Conservation (phyloP, 768 basidiomycete species). For the Sistotremastrum niveocremeum region DNA sequence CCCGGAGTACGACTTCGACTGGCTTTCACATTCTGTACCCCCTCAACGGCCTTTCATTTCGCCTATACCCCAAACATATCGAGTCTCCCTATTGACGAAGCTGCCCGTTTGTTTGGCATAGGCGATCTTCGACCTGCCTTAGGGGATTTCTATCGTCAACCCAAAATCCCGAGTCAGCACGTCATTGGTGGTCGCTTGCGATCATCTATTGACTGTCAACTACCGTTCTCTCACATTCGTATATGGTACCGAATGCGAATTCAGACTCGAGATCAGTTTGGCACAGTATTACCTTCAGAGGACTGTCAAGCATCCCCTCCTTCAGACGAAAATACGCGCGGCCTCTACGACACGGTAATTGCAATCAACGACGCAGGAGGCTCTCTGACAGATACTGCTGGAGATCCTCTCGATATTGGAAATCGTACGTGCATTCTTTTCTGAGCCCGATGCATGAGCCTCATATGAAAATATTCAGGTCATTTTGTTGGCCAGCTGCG, state of each 20-base stretch:
- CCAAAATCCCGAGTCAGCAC: no score
- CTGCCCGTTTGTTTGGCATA: conserved; percentile 12
- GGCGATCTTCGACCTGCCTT: conserved; percentile 17
- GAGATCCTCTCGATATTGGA: background rate
- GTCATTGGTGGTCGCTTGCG: conserved; percentile 4
- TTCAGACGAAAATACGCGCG: conserved; percentile 9
- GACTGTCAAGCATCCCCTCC: conserved; percentile 14
- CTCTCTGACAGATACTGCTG: background rate
- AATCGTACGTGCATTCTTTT: background rate
- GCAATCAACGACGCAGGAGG: conserved; percentile 2
- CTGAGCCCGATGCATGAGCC: no score
- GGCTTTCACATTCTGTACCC: no score
- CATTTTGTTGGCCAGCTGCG: conserved; percentile 11
- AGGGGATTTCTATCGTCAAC: conserved; percentile 5
- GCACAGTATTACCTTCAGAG: conserved; percentile 8
- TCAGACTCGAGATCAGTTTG: conserved; percentile 13
- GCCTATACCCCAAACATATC: conserved; percentile 9
- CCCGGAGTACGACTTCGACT: background rate
- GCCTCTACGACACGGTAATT: conserved; percentile 12
- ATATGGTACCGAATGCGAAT: conserved; percentile 16
- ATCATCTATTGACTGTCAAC: background rate
- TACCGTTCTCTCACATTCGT: conserved; percentile 14
- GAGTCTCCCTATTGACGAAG: conserved; percentile 11
- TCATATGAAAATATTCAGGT: background rate
- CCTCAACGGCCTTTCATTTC: conserved; percentile 13